Percentiles rank a stretch among this genome's conserved stretches.
These are phyloP conservation scores for Fusarium napiforme DNA, from an alignment of 2,329 filamentous ascomycete species.

Conservation along the genomic window DNA sequence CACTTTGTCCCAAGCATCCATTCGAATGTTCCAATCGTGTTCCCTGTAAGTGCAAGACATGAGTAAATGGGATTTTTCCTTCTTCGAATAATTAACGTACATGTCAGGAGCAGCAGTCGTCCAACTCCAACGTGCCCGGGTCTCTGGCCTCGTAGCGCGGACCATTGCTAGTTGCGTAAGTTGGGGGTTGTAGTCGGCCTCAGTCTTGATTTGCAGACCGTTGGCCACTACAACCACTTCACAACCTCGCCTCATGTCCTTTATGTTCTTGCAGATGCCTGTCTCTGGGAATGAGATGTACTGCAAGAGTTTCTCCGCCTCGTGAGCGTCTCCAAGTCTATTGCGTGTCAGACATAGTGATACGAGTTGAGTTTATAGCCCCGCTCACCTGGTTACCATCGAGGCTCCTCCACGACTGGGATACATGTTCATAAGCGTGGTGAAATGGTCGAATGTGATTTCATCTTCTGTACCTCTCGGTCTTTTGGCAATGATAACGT, in stretches of 20 bases:
- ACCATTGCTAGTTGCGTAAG: constrained; percentile 39
- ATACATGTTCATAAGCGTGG: constrained; percentile 42
- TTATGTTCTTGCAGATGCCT: constrained; percentile 22
- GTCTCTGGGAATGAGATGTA: constrained; percentile 22
- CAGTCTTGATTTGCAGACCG: constrained; percentile 38
- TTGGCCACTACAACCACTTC: constrained; percentile 37
- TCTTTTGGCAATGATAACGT: constrained; percentile 41
- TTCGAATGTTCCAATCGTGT: constrained; percentile 51
- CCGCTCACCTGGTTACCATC: constrained; percentile 45
- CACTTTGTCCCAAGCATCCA: constrained; percentile 42
- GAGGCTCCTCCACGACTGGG: constrained; percentile 46
- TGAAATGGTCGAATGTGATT: constrained; percentile 42
- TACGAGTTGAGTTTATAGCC: background rate
- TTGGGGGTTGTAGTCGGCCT: constrained; percentile 11
- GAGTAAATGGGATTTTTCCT: constrained; percentile 1
- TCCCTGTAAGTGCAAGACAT: constrained; percentile 35
- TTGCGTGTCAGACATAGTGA: constrained; percentile 6
- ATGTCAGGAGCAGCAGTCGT: constrained; percentile 50
- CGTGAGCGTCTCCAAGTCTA: constrained; percentile 29
- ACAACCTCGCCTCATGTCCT: constrained; percentile 25
- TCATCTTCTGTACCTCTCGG: constrained; percentile 41
- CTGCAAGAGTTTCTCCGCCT: constrained; percentile 31
- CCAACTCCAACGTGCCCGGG: constrained; percentile 47
- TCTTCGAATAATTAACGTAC: constrained; percentile 35
- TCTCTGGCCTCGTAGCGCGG: constrained; percentile 36